Evolutionary conservation across 2,329 filamentous ascomycete genomes (phyloP).

Genomic region (Epichloe elymi): DNA sequence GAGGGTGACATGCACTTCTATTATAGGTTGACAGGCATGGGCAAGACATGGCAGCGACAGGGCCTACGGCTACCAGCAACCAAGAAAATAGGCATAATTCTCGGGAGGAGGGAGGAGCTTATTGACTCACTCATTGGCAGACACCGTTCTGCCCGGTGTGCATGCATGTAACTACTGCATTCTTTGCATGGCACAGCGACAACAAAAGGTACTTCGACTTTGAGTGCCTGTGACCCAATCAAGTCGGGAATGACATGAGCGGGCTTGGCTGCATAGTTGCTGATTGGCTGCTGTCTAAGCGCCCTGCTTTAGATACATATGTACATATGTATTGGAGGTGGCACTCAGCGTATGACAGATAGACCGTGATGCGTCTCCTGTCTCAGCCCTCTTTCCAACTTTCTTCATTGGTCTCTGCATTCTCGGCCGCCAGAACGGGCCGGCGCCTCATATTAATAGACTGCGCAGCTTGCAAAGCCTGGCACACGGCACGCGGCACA

Average conservation of each 20-base stretch:
- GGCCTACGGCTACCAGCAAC: neutral
- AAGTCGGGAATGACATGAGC: neutral
- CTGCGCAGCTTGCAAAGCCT: neutral
- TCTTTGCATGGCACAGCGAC: constrained; percentile 3
- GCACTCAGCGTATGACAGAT: too few relatives aligned
- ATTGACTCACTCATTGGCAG: neutral
- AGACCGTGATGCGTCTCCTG: neutral
- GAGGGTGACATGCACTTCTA: constrained; percentile 10
- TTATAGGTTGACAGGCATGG: constrained; percentile 10
- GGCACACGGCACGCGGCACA: too few relatives aligned
- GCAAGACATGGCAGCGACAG: neutral
- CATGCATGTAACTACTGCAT: neutral
- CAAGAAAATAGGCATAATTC: too few relatives aligned
- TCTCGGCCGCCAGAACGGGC: neutral
- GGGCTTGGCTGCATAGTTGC: neutral
- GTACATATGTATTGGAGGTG: too few relatives aligned
- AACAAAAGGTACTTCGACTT: neutral
- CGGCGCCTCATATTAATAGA: constrained; percentile 1
- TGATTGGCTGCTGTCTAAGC: constrained; percentile 5
- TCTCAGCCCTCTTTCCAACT: neutral
- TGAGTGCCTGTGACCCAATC: neutral
- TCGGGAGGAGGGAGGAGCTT: too few relatives aligned
- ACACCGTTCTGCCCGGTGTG: neutral
- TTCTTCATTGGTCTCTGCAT: neutral
- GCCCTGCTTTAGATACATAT: neutral